Conservation (phyloP, 2,329 filamentous ascomycete genomes). For the Diplocarpon rosae region DNA sequence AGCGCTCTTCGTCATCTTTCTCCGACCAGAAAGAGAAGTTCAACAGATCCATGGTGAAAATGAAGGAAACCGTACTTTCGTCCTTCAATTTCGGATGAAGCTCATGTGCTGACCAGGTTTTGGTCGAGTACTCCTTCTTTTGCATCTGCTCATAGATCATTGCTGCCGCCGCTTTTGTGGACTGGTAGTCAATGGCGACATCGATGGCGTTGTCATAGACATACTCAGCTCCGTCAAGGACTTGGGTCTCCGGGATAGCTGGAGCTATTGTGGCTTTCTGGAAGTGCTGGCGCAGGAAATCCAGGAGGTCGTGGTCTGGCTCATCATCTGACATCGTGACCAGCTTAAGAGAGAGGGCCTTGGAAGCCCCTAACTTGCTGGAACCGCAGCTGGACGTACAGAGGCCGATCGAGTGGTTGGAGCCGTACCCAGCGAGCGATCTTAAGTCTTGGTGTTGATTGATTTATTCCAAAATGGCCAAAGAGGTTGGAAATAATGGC, state of each 20-base stretch:
- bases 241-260: constrained; percentile 61
- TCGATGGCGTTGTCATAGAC: constrained; percentile 91
- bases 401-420: too few species aligned
- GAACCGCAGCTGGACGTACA: too few species aligned
- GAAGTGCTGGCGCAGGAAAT: constrained; percentile 72
- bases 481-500: too few species aligned
- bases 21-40: constrained; percentile 98
- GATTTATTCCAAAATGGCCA: too few species aligned
- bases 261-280: constrained; percentile 43
- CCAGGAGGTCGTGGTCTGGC: constrained; percentile 76
- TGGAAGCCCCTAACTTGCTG: too few species aligned
- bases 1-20: constrained; percentile 52
- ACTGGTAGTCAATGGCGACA: constrained; percentile 74
- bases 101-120: constrained; percentile 79
- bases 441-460: too few species aligned
- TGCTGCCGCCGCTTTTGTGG: constrained; percentile 72
- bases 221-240: constrained; percentile 72
- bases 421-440: too few species aligned
- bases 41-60: constrained; percentile 93
- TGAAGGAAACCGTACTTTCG: constrained; percentile 73
- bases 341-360: too few species aligned
- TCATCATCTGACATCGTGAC: constrained; percentile 85
- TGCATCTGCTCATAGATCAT: constrained; percentile 75
- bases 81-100: constrained; percentile 79
- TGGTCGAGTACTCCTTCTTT: constrained; percentile 69